A percentile compares a stretch with the other conserved stretches of the same genome.
phyloP scores from a whole-genome alignment of 176 grass and related monocot species.

The Paspalum notatum region DNA sequence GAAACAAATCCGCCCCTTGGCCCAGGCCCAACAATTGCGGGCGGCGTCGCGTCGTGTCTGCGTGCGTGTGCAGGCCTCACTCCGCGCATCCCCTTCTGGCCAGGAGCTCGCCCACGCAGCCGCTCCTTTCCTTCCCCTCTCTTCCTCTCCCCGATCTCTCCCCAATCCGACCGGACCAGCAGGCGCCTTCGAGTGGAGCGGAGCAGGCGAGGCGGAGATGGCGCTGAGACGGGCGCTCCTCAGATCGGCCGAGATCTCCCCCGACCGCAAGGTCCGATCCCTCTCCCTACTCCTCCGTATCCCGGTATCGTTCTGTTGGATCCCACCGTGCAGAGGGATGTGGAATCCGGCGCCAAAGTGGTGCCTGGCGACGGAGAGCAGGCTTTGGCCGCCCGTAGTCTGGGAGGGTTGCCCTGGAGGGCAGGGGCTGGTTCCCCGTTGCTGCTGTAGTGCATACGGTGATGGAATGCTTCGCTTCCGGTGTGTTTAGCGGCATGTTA shows the following conservation, averaged over 20 bases:
- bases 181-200: slow-evolving; percentile 15
- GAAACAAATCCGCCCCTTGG: background rate
- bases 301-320: background rate
- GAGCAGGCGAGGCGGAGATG: slow-evolving; percentile 50
- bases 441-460: background rate
- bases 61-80: slow-evolving; percentile 26
- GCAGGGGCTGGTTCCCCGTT: background rate
- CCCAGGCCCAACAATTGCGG: background rate
- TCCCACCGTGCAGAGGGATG: background rate
- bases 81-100: slow-evolving; percentile 25
- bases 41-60: background rate
- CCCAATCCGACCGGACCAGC: slow-evolving; percentile 34
- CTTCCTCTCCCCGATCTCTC: slow-evolving; percentile 5
- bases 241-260: slow-evolving; percentile 55
- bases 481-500: background rate
- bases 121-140: background rate
- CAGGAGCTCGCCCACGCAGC: slow-evolving; percentile 45
- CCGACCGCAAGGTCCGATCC: slow-evolving; percentile 48
- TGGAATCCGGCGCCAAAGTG: background rate
- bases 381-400: background rate
- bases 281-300: background rate
- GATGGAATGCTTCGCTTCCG: background rate
- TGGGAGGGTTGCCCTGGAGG: background rate
- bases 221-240: slow-evolving; percentile 61
- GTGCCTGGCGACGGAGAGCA: background rate